Conservation (phyloP, 2,329 filamentous ascomycete genomes). For the Fusarium nurragi region DNA sequence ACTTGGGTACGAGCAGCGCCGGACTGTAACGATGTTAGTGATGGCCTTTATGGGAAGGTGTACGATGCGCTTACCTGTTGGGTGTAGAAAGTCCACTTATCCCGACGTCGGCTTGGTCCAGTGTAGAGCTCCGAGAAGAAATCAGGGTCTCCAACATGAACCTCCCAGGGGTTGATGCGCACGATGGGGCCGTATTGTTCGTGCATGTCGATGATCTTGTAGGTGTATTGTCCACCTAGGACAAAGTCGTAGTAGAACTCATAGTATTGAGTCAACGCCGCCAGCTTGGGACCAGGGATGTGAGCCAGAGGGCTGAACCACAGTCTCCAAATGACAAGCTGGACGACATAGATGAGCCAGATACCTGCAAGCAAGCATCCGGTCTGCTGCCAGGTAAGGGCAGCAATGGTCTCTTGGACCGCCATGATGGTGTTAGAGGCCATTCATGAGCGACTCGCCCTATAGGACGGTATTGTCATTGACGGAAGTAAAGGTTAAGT, state of each 20-base stretch:
- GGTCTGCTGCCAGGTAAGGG: conserved; percentile 42
- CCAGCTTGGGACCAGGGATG: conserved; percentile 53
- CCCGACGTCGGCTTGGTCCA: conserved; percentile 43
- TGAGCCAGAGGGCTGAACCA: conserved; percentile 52
- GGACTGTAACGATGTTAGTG: conserved; percentile 43
- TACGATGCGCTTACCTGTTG: conserved; percentile 46
- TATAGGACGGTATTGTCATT: conserved; percentile 43
- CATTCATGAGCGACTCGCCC: conserved; percentile 43
- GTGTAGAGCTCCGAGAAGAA: conserved; percentile 54
- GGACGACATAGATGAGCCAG: conserved; percentile 46
- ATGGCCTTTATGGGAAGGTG: background rate
- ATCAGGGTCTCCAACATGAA: conserved; percentile 51
- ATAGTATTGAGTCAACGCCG: conserved; percentile 53
- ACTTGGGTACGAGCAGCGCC: conserved; percentile 47
- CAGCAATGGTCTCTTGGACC: conserved; percentile 35
- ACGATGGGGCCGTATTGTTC: conserved; percentile 54
- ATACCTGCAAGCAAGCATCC: conserved; percentile 37
- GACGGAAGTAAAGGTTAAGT: conserved; percentile 29
- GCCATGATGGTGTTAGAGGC: conserved; percentile 42
- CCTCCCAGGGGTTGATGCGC: conserved; percentile 54
- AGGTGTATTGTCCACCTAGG: conserved; percentile 54
- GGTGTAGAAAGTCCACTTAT: conserved; percentile 50
- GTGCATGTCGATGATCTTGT: conserved; percentile 55
- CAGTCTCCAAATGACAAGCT: conserved; percentile 47
- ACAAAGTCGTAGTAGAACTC: conserved; percentile 57